phyloP scores from a whole-genome alignment of 2,329 filamentous ascomycete genomes.

The Phaeosphaeriaceae sp. region DNA sequence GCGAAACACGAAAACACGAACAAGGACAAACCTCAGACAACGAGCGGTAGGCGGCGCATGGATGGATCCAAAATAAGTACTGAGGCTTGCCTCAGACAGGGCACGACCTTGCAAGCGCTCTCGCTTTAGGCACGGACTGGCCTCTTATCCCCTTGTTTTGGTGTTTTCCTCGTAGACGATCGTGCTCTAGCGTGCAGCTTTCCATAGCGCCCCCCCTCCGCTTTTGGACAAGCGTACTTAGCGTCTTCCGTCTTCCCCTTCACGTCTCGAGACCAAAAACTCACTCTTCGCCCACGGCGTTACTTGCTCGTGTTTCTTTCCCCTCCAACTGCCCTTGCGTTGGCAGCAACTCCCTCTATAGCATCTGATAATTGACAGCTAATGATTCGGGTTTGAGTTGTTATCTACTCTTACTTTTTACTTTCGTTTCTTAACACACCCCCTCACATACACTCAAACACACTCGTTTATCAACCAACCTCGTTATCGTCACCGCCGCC shows the following conservation, averaged over 20 bases:
- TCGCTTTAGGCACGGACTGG: too few relatives aligned
- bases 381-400: conserved; percentile 20
- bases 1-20: conserved; percentile 20
- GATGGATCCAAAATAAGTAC: conserved; percentile 29
- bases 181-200: conserved; percentile 12
- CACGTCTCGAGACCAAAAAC: conserved; percentile 3
- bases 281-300: conserved; percentile 6
- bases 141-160: conserved; percentile 20
- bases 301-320: conserved; percentile 8
- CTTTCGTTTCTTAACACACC: conserved; percentile 23
- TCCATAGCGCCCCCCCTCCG: not conserved
- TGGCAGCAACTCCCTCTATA: conserved; percentile 6
- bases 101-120: too few relatives aligned
- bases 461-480: conserved; percentile 33
- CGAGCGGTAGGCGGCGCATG: conserved; percentile 27
- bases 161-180: conserved; percentile 16
- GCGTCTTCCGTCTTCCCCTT: not conserved
- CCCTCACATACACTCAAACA: too few relatives aligned
- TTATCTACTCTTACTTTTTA: conserved; percentile 1
- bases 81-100: too few relatives aligned
- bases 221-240: too few relatives aligned
- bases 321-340: conserved; percentile 29
- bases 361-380: conserved; percentile 14
- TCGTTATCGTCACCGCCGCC: conserved; percentile 15
- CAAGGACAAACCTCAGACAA: conserved; percentile 18